Evolutionary conservation across 805 yeast genomes (phyloP), one percentile per base, ranked within the genome.

Genomic region (Lachancea meyersii): DNA sequence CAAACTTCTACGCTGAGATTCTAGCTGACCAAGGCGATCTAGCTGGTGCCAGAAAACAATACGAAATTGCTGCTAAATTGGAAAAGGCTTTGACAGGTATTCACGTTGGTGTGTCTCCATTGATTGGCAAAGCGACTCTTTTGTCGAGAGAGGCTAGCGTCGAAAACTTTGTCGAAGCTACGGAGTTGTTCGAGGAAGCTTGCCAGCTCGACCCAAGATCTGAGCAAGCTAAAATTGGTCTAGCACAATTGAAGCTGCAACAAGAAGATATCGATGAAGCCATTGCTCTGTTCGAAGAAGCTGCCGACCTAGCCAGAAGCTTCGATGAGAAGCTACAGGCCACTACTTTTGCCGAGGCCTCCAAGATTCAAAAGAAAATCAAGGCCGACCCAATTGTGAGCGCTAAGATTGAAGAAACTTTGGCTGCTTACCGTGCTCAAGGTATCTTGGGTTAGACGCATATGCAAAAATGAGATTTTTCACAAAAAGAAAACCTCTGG

Each of bases 1-100:
- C 93, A 70, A 89, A 87, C 71, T 93, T 88, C 68, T 88, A 81
- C 61, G 98, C 97, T 59, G 98, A 93, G 70, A 82, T 91, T 39
- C 73, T 91, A 57, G 80, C 86, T 49, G 97, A 91, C 62, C 75
- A 75, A 55, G 83, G 82, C 60, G 86, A 85, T 54, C 67, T 76
- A 44, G 73, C 64, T 23, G 82, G 75, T 48, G 96, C 97, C 45
- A 65, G 78, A 47, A 78, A 79, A 59, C 89, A 87, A 69, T 91
- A 88, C 62, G 96, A 89, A 50, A 75, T 77, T 55, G 87, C 97
- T 43, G 81, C 80, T 43, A 79, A 85, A 64, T 73, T 93, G 59
- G 97, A 91, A 70, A 77, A 75, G 51, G 77, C 77, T 38, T 65
- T 79, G 52, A 75, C 79, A 40, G 75, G 73, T 36, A 82, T 80